Conservation (phyloP, 768 basidiomycete genomes). For the Scleroderma bovista region DNA sequence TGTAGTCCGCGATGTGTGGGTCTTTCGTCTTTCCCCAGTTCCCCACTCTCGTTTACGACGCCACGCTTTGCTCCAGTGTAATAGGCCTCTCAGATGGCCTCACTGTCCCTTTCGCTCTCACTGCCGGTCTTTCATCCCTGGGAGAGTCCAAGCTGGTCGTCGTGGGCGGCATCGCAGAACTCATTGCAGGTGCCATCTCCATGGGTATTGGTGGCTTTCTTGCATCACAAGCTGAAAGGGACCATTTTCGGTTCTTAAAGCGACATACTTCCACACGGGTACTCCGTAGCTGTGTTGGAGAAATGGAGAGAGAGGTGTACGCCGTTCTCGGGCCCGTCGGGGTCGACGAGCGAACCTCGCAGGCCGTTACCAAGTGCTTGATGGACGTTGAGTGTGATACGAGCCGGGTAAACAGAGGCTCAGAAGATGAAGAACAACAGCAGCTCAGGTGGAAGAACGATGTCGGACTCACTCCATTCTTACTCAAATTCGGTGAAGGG, state of each 20-base stretch:
- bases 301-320: constrained; percentile 94
- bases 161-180: constrained; percentile 90
- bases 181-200: constrained; percentile 92
- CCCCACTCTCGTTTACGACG: constrained; percentile 4
- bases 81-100: constrained; percentile 87
- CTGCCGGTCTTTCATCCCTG: constrained; percentile 84
- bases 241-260: constrained; percentile 82
- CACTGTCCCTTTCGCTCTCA: constrained; percentile 87
- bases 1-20: constrained; percentile 81
- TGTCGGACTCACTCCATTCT: constrained; percentile 86
- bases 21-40: background rate
- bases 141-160: constrained; percentile 88
- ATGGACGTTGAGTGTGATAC: constrained; percentile 55
- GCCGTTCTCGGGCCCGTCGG: constrained; percentile 86
- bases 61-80: constrained; percentile 41
- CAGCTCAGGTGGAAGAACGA: constrained; percentile 64
- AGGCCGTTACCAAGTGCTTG: constrained; percentile 74
- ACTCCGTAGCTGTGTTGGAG: constrained; percentile 82
- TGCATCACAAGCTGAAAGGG: constrained; percentile 93
- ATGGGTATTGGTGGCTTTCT: constrained; percentile 99
- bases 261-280: constrained; percentile 76
- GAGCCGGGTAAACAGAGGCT: constrained; percentile 9
- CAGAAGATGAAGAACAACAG: constrained; percentile 50
- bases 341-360: constrained; percentile 76
- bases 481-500: constrained; percentile 93